Percentiles rank a stretch among this genome's conserved stretches.
phyloP scores from a whole-genome alignment of 805 yeast genomes.

The Scheffersomyces ergatensis region DNA sequence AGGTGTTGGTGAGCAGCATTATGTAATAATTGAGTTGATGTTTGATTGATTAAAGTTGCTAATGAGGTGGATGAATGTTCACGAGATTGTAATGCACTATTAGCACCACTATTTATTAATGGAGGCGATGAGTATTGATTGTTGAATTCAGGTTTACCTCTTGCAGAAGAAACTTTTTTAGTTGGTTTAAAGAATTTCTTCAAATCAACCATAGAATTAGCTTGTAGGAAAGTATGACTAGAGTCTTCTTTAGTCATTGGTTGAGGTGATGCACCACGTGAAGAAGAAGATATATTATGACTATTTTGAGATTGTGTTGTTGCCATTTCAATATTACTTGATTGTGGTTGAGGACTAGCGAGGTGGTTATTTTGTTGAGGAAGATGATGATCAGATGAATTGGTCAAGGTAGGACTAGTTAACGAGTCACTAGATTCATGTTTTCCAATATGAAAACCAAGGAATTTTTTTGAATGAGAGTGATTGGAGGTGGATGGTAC shows the following conservation, averaged over 20 bases:
- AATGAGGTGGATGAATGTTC: constrained; percentile 37
- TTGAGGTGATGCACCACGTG: constrained; percentile 1
- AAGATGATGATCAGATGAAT: constrained; percentile 25
- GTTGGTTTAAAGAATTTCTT: constrained; percentile 70
- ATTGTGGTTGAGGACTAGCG: constrained; percentile 1
- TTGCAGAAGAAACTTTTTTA: constrained; percentile 24
- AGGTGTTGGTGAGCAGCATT: constrained; percentile 35
- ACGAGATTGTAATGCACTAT: constrained; percentile 14
- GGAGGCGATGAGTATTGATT: constrained; percentile 23
- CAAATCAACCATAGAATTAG: constrained; percentile 65
- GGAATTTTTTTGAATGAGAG: constrained; percentile 25
- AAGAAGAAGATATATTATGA: neutral
- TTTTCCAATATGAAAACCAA: constrained; percentile 41
- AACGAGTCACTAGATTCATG: constrained; percentile 39
- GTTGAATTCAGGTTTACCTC: constrained; percentile 15
- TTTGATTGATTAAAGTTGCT: constrained; percentile 36
- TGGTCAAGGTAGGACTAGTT: constrained; percentile 33
- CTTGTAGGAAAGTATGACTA: constrained; percentile 29
- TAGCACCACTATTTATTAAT: neutral
- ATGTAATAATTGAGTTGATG: constrained; percentile 33
- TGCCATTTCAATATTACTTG: neutral
- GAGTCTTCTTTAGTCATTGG: constrained; percentile 20
- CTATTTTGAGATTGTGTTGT: neutral
- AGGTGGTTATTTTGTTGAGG: constrained; percentile 8
- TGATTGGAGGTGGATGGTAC: constrained; percentile 32